Base-by-base conservation (phyloP, 768 basidiomycete species). In the Saitozyma sp. region DNA sequence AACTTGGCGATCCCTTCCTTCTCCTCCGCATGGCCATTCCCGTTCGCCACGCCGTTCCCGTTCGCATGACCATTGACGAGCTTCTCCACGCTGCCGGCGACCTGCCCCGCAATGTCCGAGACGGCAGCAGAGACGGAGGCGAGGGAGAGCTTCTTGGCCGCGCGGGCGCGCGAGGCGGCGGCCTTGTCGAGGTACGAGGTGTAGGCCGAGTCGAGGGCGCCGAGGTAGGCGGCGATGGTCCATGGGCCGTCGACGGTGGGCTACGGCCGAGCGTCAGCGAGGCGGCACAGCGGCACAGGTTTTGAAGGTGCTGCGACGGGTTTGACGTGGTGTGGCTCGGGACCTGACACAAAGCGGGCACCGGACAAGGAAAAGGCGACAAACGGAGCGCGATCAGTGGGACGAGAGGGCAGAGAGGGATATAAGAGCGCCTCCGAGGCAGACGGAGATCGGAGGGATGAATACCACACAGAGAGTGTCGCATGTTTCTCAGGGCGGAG, bases 171-270 rank as follows among this genome's bases (percentile, higher is more conserved):
- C 1, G 74, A 76, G 77, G 86, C 87, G 11, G 87, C 86, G 61
- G 85, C 82, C 81, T 97, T 97, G 67, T 88, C 85, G 65, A 88
- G 85, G 87, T 86, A 98, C 62, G 86, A 84, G 46, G 84, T 83
- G 83, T 97, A 99, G 17, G 93, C 87, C 57, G 86, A 85, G 79
- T 99, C 96, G 62, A 99, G 85, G 42, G 95, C 92, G 62, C 90
- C 88, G 72, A 94, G 88, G 83, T 99, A 99, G 49, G 91, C 92
- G 57, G 91, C 90, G 62, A 96, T 90, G 8, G 96, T 95, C 50
- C 95, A 88, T 6, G 95, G 96, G 2, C 96, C 96, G 76, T 99
- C 95, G 54, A 99, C 95, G 72, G 91, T 90, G 63, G 96, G 96
- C 78, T 79, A 45, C 2, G 13, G 45, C 50, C 46, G 8, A 43